Percentiles rank a stretch among this genome's conserved stretches.
These are phyloP conservation scores for Yarrowia bubula DNA, from an alignment of 805 yeast species.

Conservation along the genomic window DNA sequence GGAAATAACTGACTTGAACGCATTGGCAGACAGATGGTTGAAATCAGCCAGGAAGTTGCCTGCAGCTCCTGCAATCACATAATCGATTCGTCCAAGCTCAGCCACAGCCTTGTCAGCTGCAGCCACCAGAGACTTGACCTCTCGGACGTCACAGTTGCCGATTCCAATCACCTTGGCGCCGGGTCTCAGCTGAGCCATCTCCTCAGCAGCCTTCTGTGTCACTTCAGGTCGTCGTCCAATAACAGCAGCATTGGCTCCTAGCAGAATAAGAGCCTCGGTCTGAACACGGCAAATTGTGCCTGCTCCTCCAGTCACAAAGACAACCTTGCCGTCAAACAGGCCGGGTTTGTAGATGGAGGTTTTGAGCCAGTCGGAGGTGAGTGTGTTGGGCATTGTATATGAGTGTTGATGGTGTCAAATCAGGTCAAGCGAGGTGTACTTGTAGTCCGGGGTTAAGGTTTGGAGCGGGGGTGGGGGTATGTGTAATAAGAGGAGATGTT, in stretches of 20 bases:
- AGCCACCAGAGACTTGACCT: conserved; percentile 50
- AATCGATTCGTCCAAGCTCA: conserved; percentile 76
- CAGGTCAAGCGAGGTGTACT: not conserved
- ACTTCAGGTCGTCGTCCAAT: conserved; percentile 72
- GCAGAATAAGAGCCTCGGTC: conserved; percentile 72
- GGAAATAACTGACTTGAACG: conserved; percentile 81
- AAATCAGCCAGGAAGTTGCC: conserved; percentile 86
- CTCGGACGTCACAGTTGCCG: conserved; percentile 76
- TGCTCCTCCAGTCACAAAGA: conserved; percentile 92
- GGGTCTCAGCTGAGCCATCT: conserved; percentile 53
- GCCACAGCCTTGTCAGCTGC: conserved; percentile 69
- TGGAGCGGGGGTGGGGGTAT: not conserved
- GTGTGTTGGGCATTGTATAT: conserved; percentile 23
- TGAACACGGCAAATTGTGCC: conserved; percentile 92
- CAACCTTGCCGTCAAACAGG: conserved; percentile 79
- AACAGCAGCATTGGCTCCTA: conserved; percentile 86
- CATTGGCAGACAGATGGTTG: conserved; percentile 74
- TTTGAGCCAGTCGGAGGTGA: conserved; percentile 32
- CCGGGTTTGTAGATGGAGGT: conserved; percentile 49
- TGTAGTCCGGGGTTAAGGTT: not conserved
- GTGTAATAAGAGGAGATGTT: no score
- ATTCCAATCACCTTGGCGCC: conserved; percentile 74
- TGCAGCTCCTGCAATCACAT: conserved; percentile 92
- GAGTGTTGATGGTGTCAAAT: not conserved
- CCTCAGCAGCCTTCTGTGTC: conserved; percentile 65